Evolutionary conservation across 1,284 basidiomycete genomes (phyloP).

Genomic region (Bjerkandera adusta): DNA sequence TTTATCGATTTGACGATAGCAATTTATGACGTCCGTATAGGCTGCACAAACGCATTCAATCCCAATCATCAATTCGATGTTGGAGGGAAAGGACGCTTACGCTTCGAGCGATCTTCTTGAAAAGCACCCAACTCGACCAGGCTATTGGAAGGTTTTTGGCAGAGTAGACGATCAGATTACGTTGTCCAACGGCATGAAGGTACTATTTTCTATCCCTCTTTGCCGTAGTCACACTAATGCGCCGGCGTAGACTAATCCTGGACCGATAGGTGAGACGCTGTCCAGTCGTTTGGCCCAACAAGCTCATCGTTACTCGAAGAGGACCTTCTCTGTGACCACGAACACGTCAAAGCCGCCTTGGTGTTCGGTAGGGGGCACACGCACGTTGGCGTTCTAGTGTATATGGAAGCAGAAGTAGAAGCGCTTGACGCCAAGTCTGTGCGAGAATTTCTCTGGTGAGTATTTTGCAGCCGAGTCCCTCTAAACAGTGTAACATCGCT

Average conservation of each 20-base stretch:
- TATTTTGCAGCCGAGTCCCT: too few species aligned
- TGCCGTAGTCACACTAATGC: not conserved
- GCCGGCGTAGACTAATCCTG: conserved; percentile 36
- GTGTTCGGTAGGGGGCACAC: conserved; percentile 42
- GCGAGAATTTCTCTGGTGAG: conserved; percentile 24
- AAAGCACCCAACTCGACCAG: conserved; percentile 42
- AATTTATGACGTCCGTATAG: too few species aligned
- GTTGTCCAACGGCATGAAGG: conserved; percentile 50
- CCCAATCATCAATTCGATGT: conserved; percentile 25
- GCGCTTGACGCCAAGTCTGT: conserved; percentile 27
- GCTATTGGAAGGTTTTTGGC: conserved; percentile 43
- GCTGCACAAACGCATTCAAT: not conserved
- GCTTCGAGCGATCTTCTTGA: conserved; percentile 41
- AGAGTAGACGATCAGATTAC: conserved; percentile 52
- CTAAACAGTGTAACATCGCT: too few species aligned
- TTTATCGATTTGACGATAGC: too few species aligned
- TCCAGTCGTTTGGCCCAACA: too few species aligned
- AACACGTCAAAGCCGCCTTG: conserved; percentile 29
- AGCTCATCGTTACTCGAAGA: too few species aligned
- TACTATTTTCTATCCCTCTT: conserved; percentile 14
- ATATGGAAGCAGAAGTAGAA: too few species aligned
- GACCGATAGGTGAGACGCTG: conserved; percentile 25
- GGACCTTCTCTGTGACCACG: conserved; percentile 34
- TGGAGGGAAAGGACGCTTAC: conserved; percentile 31
- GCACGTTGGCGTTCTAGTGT: conserved; percentile 40